Evolutionary conservation across 345 rosid genomes (phyloP).

Genomic region (Heritiera littoralis): DNA sequence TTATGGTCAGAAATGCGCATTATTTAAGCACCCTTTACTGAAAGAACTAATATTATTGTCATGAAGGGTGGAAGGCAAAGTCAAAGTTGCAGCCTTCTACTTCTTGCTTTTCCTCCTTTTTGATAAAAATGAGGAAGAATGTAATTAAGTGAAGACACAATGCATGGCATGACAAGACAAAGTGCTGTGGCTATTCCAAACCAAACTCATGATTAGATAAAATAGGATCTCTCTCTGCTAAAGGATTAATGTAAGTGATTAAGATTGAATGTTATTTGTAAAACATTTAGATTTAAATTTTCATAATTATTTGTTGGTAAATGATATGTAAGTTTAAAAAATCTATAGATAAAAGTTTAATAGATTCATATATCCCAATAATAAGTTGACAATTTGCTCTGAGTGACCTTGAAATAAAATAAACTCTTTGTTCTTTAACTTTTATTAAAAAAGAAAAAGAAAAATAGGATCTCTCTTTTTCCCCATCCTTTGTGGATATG

Average conservation of each 20-base stretch:
- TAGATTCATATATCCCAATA: too few relatives aligned
- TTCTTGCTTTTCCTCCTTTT: background rate
- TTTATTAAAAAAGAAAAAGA: background rate
- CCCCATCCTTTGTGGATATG: background rate
- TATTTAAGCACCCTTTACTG: background rate
- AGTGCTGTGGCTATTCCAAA: constrained; percentile 8
- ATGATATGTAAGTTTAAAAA: too few relatives aligned
- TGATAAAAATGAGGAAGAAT: too few relatives aligned
- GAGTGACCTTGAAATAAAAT: too few relatives aligned
- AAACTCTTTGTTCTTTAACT: too few relatives aligned
- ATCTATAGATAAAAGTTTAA: too few relatives aligned
- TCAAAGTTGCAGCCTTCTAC: background rate
- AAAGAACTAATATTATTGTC: background rate
- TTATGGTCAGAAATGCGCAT: background rate
- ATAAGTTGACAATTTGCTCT: too few relatives aligned
- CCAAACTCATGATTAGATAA: constrained; percentile 31
- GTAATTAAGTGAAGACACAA: background rate
- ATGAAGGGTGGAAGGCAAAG: background rate
- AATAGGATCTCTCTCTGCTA: constrained; percentile 21
- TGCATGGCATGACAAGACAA: constrained; percentile 19
- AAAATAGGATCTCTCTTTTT: constrained; percentile 22
- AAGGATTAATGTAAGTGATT: too few relatives aligned
- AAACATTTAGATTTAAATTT: too few relatives aligned
- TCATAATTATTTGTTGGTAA: too few relatives aligned
- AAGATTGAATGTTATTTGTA: too few relatives aligned